phyloP scores from a whole-genome alignment of 164 flowering plant genomes.

The Taxillus chinensis region DNA sequence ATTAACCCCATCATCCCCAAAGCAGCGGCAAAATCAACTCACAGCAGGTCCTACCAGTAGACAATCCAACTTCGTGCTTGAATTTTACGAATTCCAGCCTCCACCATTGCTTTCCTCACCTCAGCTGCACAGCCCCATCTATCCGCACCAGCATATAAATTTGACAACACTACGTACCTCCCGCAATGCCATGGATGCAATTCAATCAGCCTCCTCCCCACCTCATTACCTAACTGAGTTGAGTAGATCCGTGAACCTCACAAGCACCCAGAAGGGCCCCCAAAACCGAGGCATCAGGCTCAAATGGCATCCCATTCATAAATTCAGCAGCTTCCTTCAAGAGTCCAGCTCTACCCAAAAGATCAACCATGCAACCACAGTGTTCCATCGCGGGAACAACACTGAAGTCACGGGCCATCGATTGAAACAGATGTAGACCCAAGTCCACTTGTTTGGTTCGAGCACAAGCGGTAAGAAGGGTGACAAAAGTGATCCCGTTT shows the following conservation, averaged over 20 bases:
- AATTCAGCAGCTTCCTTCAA: conserved; percentile 45
- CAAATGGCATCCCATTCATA: conserved; percentile 50
- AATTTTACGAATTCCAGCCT: conserved; percentile 39
- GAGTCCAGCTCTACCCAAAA: conserved; percentile 68
- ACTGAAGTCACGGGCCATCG: conserved; percentile 33
- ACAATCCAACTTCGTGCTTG: conserved; percentile 39
- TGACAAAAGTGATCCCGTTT: conserved; percentile 58
- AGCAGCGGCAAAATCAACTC: neutral
- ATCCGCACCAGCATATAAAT: conserved; percentile 46
- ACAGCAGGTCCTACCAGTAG: conserved; percentile 1
- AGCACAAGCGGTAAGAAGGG: conserved; percentile 63
- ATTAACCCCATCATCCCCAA: neutral
- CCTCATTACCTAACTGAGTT: conserved; percentile 36
- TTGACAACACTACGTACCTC: conserved; percentile 48
- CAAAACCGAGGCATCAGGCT: conserved; percentile 64
- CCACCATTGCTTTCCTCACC: conserved; percentile 46
- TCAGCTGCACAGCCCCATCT: conserved; percentile 50
- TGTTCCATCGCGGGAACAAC: conserved; percentile 64
- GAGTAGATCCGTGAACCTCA: conserved; percentile 54
- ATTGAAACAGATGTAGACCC: conserved; percentile 39
- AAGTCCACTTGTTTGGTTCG: conserved; percentile 41
- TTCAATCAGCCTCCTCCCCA: conserved; percentile 42
- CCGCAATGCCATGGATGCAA: conserved; percentile 62
- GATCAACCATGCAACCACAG: conserved; percentile 76
- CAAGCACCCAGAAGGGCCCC: conserved; percentile 81